Base-by-base conservation (phyloP, 768 basidiomycete genomes). In the Agrocybe pediades region DNA sequence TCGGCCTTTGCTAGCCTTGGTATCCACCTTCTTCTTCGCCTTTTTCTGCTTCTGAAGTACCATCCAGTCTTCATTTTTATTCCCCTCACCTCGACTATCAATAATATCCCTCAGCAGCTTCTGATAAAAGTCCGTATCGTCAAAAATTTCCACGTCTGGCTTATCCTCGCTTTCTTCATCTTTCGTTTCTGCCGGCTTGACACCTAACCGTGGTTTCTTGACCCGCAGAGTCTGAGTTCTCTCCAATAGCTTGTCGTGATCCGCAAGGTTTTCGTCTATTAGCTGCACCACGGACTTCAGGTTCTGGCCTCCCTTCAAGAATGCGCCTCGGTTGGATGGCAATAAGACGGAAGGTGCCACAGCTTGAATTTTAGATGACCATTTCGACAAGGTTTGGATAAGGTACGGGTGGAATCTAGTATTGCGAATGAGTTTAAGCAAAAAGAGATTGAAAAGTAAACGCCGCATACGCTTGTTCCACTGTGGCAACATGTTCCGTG, bases 301-400 rank as follows among this genome's bases (percentile, higher is more conserved):
- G 45, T 71, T 77, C 65, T 79, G 83, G 36, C 76, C 77, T 65
- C 74, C 75, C 72, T 75, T 81, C 20, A 73, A 79, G 68, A 93
- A 92, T 6, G 87, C 74, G 52, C 83, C 85, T n/a, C 83, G 82
- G 59, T 83, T 88, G 11, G 81, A 83, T 40, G 87, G 85, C 5
- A 86, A 76, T 11, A 91, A 82, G 39, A 80, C 86, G 6, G 87
- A 85, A 9, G 93, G 87, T 2, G 94, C 84, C 5, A 97, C 95
- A 1, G 95, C 91, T 63, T 95, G 91, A 33, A 98, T 90, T 74
- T 98, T 99, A 21, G 87, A 79, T 9, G 94, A 97, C 97, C 97
- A 99, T 70, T 98, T 98, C 33, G 81, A 75, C 21, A 99, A 79
- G 1, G 91, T 95, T 55, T 86, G 84, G 40, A 93, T 67, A 11